Evolutionary conservation across 495 filamentous ascomycete species (phyloP), one percentile per base, ranked within the genome.

Genomic region (Xylaria bambusicola): DNA sequence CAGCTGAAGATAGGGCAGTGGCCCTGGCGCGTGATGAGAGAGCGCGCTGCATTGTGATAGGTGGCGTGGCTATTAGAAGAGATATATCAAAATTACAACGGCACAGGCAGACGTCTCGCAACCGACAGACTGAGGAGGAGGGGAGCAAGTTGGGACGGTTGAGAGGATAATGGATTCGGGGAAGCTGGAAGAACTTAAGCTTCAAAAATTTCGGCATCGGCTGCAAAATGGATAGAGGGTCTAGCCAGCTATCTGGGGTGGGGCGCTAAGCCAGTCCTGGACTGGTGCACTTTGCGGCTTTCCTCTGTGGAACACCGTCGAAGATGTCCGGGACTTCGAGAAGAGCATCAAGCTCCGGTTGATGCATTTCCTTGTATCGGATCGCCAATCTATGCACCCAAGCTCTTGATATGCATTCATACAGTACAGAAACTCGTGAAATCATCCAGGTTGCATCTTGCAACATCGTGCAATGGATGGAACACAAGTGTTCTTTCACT

Each of bases 31-130:
- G 80, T 60, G 85, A 79, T 65, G 83, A 81, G 54, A 92, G 79
- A 74, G 85, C 85, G 71, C 88, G 82, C 81, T 92, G 88, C 88
- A 92, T 92, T 70, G 69, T 83, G 65, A 56, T 29, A 62, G 57
- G 54, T 60, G 10, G 36, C 36, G 48, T 49, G 62, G 52, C 62
- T 62, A 66, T 56, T 55, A 67, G 56, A 69, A 64, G 44, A 48
- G 61, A 8, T 47, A 47, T 5, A 18, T 15, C n/a, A 31, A 4
- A 47, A 52, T 36, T 47, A 53, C 40, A 60, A 52, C 4, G 41
- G 12, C 57, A 65, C 48, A 67, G 66, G 42, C 23, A 54, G 45
- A 52, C 18, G 35, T 17, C 59, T 45, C 26, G 59, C 15, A 40
- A n/a, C 3, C 10, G 21, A 42, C n/a, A n/a, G n/a, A n/a, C n/a